These are phyloP conservation scores for Penium margaritaceum DNA, from an alignment of 139 green algal species.

Conservation along the genomic window DNA sequence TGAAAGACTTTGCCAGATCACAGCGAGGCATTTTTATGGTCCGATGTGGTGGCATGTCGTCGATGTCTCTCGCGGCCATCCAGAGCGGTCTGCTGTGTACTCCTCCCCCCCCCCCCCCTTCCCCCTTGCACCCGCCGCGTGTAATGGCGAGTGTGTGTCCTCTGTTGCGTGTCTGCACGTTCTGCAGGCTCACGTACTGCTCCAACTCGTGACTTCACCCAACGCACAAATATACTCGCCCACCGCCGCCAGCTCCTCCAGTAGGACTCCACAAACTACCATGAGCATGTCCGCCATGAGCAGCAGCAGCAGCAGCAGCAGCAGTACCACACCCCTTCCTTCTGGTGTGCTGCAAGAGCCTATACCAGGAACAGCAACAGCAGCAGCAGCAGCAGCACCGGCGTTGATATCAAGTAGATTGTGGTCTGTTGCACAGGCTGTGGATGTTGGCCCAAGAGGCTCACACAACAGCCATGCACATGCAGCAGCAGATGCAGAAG, in stretches of 20 bases:
- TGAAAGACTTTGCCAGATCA: no score
- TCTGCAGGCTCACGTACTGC: constrained; percentile 23
- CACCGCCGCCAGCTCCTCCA: not conserved
- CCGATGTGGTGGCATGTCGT: not conserved
- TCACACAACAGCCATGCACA: no score
- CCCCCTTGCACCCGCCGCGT: not conserved
- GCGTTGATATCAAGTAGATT: no score
- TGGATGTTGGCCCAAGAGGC: no score
- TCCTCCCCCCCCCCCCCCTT: not conserved
- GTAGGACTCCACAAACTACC: not conserved
- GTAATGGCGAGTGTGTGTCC: not conserved
- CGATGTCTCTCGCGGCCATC: not conserved
- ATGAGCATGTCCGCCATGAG: not conserved
- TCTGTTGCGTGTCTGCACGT: no score
- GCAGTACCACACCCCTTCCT: not conserved
- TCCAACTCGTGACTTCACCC: constrained; percentile 4
- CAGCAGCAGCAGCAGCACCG: not conserved
- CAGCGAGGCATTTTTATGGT: no score
- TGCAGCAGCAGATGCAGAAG: no score
- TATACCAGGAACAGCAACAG: not conserved
- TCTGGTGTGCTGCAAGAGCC: not conserved
- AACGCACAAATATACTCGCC: not conserved
- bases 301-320: no score
- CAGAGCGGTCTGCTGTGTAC: not conserved
- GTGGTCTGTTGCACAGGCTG: no score